Evolutionary conservation across 352 stramenopile species (phyloP).

Genomic region (Globisporangium nagaii): DNA sequence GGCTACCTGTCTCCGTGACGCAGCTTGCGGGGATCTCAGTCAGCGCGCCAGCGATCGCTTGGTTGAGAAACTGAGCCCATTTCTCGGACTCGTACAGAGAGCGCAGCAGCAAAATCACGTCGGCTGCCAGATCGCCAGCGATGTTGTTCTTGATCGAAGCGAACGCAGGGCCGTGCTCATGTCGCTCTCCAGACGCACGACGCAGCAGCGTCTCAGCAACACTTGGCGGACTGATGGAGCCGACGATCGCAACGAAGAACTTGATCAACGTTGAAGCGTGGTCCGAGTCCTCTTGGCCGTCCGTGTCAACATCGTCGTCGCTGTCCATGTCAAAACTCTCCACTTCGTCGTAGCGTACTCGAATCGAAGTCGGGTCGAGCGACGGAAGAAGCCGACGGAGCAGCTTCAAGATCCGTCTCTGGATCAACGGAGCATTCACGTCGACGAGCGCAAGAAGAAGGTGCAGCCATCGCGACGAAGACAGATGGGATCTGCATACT

Average conservation of each 20-base stretch:
- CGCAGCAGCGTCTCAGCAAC: conserved; percentile 53
- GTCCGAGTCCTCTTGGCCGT: conserved; percentile 37
- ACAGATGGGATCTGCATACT: conserved; percentile 78
- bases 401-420: conserved; percentile 78
- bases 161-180: background rate
- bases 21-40: conserved; percentile 36
- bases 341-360: conserved; percentile 56
- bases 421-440: conserved; percentile 65
- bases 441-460: conserved; percentile 77
- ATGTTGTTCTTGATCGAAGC: conserved; percentile 28
- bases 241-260: conserved; percentile 77
- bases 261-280: conserved; percentile 64
- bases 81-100: conserved; percentile 76
- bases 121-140: conserved; percentile 40
- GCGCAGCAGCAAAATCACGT: conserved; percentile 78
- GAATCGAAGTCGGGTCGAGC: conserved; percentile 58
- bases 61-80: conserved; percentile 65
- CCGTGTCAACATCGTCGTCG: conserved; percentile 72
- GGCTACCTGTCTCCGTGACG: conserved; percentile 25
- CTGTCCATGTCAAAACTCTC: conserved; percentile 79
- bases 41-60: conserved; percentile 51
- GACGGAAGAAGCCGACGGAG: conserved; percentile 73
- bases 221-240: conserved; percentile 61
- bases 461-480: conserved; percentile 77
- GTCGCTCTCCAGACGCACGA: conserved; percentile 9